Evolutionary conservation across 768 basidiomycete genomes (phyloP).

Genomic region (Mycena albidolilacea): DNA sequence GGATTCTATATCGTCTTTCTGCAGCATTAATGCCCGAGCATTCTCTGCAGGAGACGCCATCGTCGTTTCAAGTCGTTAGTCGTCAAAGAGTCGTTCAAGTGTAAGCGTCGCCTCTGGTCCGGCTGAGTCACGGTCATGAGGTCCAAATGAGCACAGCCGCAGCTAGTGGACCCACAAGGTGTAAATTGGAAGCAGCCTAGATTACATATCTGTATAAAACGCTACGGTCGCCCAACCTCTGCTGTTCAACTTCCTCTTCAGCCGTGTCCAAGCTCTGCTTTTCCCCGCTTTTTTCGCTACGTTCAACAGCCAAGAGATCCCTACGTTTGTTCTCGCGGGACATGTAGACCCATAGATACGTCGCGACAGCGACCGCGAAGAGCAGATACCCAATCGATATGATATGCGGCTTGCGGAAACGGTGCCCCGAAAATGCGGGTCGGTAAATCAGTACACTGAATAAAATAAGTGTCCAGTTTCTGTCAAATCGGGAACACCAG

Average conservation of each 20-base stretch:
- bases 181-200: constrained; percentile 33
- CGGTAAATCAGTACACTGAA: constrained; percentile 68
- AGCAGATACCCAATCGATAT: constrained; percentile 73
- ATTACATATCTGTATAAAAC: constrained; percentile 57
- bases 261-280: constrained; percentile 27
- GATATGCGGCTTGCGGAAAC: constrained; percentile 69
- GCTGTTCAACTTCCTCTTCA: constrained; percentile 44
- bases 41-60: constrained; percentile 31
- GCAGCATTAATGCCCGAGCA: constrained; percentile 75
- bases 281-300: constrained; percentile 44
- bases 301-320: constrained; percentile 48
- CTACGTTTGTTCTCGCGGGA: constrained; percentile 64
- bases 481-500: background rate
- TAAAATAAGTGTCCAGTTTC: background rate
- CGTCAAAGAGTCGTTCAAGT: background rate
- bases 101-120: background rate
- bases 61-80: constrained; percentile 8
- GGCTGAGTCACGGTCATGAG: background rate
- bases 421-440: constrained; percentile 60
- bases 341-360: constrained; percentile 66
- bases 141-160: constrained; percentile 9
- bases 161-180: constrained; percentile 1
- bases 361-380: constrained; percentile 60
- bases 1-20: constrained; percentile 80
- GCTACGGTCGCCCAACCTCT: constrained; percentile 56